These are phyloP conservation scores for Fusarium heterosporum DNA, from an alignment of 2,329 filamentous ascomycete species.

Conservation along the genomic window DNA sequence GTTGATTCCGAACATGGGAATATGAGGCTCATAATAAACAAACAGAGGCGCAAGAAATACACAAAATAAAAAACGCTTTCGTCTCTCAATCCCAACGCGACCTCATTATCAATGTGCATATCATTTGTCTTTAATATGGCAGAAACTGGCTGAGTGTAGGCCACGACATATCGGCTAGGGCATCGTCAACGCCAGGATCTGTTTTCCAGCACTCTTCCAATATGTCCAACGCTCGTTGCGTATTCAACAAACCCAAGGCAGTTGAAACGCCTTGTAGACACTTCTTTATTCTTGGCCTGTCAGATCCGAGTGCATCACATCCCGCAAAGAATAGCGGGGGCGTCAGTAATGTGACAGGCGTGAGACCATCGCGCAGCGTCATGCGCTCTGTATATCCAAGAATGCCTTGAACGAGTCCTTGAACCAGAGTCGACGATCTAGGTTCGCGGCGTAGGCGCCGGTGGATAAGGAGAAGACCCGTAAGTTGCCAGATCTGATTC, in stretches of 20 bases:
- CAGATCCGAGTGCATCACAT: slow-evolving; percentile 24
- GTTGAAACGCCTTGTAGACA: slow-evolving; percentile 29
- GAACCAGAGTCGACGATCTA: slow-evolving; percentile 17
- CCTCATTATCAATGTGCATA: background rate
- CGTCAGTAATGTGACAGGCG: slow-evolving; percentile 26
- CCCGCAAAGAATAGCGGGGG: slow-evolving; percentile 35
- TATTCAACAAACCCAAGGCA: slow-evolving; percentile 23
- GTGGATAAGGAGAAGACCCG: slow-evolving; percentile 28
- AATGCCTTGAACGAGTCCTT: slow-evolving; percentile 18
- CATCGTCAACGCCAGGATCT: slow-evolving; percentile 25
- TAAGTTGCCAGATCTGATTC: slow-evolving; percentile 38
- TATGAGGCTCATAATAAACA: background rate
- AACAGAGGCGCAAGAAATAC: background rate
- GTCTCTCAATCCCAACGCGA: too few species aligned
- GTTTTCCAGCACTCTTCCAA: slow-evolving; percentile 26
- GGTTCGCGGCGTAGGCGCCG: slow-evolving; percentile 24
- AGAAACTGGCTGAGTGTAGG: slow-evolving; percentile 29
- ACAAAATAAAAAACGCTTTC: background rate
- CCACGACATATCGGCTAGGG: slow-evolving; percentile 20
- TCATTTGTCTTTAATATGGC: slow-evolving; percentile 13
- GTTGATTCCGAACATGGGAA: background rate
- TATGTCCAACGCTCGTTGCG: slow-evolving; percentile 31
- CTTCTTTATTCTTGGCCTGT: slow-evolving; percentile 27
- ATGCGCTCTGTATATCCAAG: slow-evolving; percentile 23
- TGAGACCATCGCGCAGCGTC: slow-evolving; percentile 30